These are phyloP conservation scores for Turritis glabra DNA, from an alignment of 345 rosid genomes.

Conservation along the genomic window DNA sequence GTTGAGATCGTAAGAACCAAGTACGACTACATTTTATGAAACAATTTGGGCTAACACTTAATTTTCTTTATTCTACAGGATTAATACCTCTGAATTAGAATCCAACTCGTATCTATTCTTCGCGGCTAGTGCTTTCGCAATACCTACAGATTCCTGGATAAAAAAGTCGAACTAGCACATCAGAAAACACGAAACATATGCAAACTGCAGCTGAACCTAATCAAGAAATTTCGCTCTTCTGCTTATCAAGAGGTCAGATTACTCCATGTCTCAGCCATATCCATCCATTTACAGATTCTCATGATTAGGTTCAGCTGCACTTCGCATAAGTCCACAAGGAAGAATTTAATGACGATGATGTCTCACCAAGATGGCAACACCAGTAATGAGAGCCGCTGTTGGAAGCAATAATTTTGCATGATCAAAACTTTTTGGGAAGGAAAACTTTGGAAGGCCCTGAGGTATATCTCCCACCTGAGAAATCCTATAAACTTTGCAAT, in stretches of 20 bases:
- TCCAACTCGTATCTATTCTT: constrained; percentile 93
- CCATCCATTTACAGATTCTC: background rate
- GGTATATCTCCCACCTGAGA: constrained; percentile 95
- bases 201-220: constrained; percentile 8
- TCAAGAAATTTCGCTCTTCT: constrained; percentile 12
- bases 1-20: background rate
- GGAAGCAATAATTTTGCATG: constrained; percentile 71
- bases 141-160: constrained; percentile 94
- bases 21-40: background rate
- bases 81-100: constrained; percentile 81
- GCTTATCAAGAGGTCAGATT: constrained; percentile 3
- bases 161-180: background rate
- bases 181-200: constrained; percentile 9
- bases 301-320: constrained; percentile 29
- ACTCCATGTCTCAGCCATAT: background rate
- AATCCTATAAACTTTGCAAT: constrained; percentile 19
- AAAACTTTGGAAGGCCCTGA: constrained; percentile 88
- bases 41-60: constrained; percentile 7
- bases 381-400: constrained; percentile 90
- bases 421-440: constrained; percentile 67
- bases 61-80: background rate
- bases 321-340: background rate
- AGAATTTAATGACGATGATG: constrained; percentile 4
- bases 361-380: constrained; percentile 97
- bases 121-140: constrained; percentile 98